phyloP scores from a whole-genome alignment of 2,329 filamentous ascomycete genomes.

The Colletotrichum sp. region DNA sequence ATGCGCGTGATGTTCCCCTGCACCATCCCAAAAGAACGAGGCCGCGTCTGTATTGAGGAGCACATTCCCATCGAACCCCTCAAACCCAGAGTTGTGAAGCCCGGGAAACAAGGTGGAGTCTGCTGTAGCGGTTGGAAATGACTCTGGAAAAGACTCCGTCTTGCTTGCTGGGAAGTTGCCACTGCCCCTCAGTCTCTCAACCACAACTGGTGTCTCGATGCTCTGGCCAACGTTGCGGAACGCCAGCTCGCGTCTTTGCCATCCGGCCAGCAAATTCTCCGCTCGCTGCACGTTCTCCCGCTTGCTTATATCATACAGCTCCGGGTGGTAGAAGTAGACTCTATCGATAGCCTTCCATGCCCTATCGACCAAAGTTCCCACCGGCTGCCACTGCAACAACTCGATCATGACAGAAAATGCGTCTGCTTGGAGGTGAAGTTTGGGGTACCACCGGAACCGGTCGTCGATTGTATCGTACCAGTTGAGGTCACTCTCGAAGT shows the following conservation, averaged over 20 bases:
- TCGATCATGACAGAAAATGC: slow-evolving; percentile 60
- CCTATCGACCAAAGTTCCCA: slow-evolving; percentile 55
- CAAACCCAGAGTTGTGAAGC: not conserved
- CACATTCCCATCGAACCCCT: not conserved
- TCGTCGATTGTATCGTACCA: slow-evolving; percentile 47
- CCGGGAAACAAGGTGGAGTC: not conserved
- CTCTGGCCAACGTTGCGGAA: slow-evolving; percentile 39
- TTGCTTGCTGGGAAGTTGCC: slow-evolving; percentile 2
- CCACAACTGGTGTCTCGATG: slow-evolving; percentile 48
- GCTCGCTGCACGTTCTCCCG: slow-evolving; percentile 50
- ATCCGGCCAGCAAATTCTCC: slow-evolving; percentile 54
- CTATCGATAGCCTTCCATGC: slow-evolving; percentile 55
- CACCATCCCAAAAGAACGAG: not conserved
- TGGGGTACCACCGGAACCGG: slow-evolving; percentile 61
- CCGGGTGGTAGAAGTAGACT: slow-evolving; percentile 52
- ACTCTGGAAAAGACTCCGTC: not conserved
- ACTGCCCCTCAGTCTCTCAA: slow-evolving; percentile 47
- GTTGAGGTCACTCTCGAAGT: slow-evolving; percentile 50
- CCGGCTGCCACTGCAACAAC: slow-evolving; percentile 52
- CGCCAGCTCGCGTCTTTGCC: slow-evolving; percentile 52
- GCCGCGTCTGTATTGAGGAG: not conserved
- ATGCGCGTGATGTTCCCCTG: not conserved
- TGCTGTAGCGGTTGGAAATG: not conserved
- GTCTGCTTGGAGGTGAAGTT: slow-evolving; percentile 60
- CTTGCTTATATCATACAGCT: slow-evolving; percentile 53